Conservation (phyloP, 2,329 filamentous ascomycete genomes). For the Diaporthe vaccinii region DNA sequence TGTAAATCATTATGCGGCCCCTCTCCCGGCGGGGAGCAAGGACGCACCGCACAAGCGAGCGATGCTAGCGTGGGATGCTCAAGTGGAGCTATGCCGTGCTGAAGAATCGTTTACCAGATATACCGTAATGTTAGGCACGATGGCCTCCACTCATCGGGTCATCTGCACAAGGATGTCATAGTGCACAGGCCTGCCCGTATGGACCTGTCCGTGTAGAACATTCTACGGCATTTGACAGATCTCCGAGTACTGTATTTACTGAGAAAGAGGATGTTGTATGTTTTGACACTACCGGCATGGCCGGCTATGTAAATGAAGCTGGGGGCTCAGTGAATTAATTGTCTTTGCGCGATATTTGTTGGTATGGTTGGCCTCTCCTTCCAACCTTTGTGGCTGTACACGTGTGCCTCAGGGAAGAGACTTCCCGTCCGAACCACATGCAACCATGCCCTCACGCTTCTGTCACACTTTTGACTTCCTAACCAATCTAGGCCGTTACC, state of each 20-base stretch:
- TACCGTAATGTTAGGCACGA: neutral
- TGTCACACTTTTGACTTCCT: neutral
- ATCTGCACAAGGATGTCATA: conserved; percentile 23
- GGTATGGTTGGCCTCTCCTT: neutral
- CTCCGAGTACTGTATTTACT: neutral
- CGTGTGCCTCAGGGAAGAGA: conserved; percentile 8
- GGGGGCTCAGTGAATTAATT: neutral
- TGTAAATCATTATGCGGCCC: neutral
- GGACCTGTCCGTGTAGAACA: neutral
- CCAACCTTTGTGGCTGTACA: neutral
- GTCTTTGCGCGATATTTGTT: neutral
- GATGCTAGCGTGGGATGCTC: neutral
- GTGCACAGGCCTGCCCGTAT: neutral
- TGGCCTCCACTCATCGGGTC: neutral
- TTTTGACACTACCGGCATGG: neutral
- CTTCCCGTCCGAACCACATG: neutral
- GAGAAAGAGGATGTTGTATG: neutral
- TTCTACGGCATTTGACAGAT: neutral
- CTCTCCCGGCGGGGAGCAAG: neutral
- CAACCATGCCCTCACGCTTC: neutral
- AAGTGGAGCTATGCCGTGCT: conserved; percentile 1
- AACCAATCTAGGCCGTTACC: neutral
- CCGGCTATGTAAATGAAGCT: neutral
- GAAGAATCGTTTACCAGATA: neutral
- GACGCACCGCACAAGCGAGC: neutral